Conservation (phyloP, 2,329 filamentous ascomycete species). For the Elsinoe ampelina region DNA sequence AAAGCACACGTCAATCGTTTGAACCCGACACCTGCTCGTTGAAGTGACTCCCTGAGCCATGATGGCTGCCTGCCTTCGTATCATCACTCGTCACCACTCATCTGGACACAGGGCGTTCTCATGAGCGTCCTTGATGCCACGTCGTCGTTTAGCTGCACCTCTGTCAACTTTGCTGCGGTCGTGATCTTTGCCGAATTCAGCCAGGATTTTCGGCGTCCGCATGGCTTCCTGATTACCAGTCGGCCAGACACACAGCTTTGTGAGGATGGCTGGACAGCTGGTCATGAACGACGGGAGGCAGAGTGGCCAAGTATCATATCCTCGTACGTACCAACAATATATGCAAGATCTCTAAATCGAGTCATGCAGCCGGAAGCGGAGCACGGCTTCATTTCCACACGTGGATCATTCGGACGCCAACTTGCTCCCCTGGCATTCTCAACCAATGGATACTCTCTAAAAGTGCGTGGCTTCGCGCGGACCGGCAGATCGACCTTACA, state of each 20-base stretch:
- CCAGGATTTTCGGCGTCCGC: background rate
- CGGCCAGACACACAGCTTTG: background rate
- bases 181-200: no score
- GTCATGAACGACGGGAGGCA: background rate
- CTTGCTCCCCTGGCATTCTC: background rate
- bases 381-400: constrained; percentile 12
- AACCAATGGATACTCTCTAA: background rate
- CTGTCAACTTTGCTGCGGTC: no score
- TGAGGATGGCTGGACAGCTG: background rate
- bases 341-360: background rate
- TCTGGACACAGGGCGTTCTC: no score
- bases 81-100: no score
- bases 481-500: constrained; percentile 2
- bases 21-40: no score
- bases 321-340: background rate
- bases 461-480: background rate
- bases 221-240: background rate
- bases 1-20: no score
- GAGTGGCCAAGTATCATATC: no score
- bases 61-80: no score
- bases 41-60: no score
- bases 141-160: no score
- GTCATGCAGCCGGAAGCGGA: constrained; percentile 5
- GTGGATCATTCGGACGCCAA: constrained; percentile 9
- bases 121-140: no score